These are phyloP conservation scores for Ilyonectria sp. DNA, from an alignment of 2,329 filamentous ascomycete species.

Conservation along the genomic window DNA sequence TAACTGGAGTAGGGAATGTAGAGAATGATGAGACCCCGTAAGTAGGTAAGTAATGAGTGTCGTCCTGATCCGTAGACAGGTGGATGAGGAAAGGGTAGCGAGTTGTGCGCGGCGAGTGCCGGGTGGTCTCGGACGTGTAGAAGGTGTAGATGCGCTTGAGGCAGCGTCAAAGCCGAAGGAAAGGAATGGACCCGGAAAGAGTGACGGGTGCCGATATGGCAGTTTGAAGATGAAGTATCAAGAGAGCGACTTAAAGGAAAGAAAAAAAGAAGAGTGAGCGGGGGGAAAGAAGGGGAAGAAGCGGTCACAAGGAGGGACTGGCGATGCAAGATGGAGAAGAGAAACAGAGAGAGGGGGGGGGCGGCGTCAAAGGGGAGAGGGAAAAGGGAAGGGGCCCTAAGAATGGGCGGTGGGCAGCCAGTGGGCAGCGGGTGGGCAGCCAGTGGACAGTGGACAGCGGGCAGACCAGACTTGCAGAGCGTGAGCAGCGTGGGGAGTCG, in stretches of 20 bases:
- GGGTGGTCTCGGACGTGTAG: conserved; percentile 41
- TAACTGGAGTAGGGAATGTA: conserved; percentile 39
- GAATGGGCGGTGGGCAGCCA: conserved; percentile 32
- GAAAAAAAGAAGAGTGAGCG: conserved; percentile 58
- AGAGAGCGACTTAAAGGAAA: conserved; percentile 69
- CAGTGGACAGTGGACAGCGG: conserved; percentile 18
- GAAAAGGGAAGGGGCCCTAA: conserved; percentile 33
- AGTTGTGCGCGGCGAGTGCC: conserved; percentile 39
- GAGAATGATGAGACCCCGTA: conserved; percentile 41
- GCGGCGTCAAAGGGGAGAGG: conserved; percentile 52
- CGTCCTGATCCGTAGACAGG: conserved; percentile 47
- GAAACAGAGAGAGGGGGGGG: conserved; percentile 54
- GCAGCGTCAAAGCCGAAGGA: conserved; percentile 54
- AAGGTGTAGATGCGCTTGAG: conserved; percentile 41
- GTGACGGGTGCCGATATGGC: conserved; percentile 64
- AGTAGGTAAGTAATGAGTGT: conserved; percentile 50
- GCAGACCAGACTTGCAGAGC: conserved; percentile 15
- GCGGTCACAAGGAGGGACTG: conserved; percentile 57
- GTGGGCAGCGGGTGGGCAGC: conserved; percentile 11
- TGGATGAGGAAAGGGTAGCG: conserved; percentile 37
- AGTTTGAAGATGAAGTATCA: conserved; percentile 52
- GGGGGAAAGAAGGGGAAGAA: conserved; percentile 56
- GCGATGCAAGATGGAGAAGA: conserved; percentile 53
- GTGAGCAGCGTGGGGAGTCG: conserved; percentile 21
- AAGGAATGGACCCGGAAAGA: conserved; percentile 66